phyloP scores from a whole-genome alignment of 768 basidiomycete species.

The Cytidiella melzeri region DNA sequence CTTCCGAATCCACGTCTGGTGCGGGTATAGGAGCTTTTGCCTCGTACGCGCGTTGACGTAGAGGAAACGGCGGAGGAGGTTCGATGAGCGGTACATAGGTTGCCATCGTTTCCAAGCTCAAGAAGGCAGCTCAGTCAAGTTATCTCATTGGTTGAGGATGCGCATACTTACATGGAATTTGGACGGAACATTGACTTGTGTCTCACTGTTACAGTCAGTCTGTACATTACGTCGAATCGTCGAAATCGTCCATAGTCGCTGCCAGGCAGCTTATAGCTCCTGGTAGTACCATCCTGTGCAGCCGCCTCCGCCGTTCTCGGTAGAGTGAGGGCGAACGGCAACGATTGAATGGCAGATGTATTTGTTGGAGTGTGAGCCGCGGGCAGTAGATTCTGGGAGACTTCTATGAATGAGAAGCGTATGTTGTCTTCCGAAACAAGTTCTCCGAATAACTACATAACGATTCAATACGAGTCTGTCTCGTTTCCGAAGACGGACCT shows the following conservation, averaged over 20 bases:
- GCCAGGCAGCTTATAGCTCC: background rate
- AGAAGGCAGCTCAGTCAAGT: no score
- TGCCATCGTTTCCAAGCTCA: no score
- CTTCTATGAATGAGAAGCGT: background rate
- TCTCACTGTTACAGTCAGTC: background rate
- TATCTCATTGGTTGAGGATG: no score
- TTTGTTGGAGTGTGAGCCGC: no score
- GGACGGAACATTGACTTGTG: background rate
- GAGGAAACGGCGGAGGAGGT: slow-evolving; percentile 10
- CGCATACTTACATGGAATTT: background rate
- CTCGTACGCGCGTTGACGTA: slow-evolving; percentile 20
- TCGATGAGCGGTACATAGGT: background rate
- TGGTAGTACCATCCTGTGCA: background rate
- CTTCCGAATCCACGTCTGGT: slow-evolving; percentile 20
- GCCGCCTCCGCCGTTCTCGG: background rate
- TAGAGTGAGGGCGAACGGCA: background rate
- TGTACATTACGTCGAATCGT: background rate
- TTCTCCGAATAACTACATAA: background rate
- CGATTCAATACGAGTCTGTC: no score
- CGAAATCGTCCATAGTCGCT: background rate
- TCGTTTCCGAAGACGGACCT: no score
- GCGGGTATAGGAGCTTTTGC: slow-evolving; percentile 16
- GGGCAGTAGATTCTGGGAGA: background rate
- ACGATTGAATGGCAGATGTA: no score
- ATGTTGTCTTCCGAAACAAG: background rate